Percentiles rank a stretch among this genome's conserved stretches.
phyloP scores from a whole-genome alignment of 179 eudicot genomes.

The Amaranthus tricolor region DNA sequence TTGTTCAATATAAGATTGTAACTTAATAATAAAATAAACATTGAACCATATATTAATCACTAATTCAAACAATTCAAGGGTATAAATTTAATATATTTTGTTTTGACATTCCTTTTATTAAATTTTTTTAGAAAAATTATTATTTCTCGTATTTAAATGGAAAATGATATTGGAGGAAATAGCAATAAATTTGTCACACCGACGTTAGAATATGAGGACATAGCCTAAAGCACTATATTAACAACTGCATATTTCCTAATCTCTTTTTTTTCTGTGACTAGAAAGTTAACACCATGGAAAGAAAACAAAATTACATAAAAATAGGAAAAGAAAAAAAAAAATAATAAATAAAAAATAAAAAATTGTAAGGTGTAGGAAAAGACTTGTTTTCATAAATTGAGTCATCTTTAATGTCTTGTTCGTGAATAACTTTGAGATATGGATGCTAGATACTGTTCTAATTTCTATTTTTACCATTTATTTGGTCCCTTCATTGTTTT shows the following conservation, averaged over 20 bases:
- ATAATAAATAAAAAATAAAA: neutral
- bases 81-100: too few species aligned
- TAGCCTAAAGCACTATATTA: neutral
- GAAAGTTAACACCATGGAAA: neutral
- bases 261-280: neutral
- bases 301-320: neutral
- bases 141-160: too few species aligned
- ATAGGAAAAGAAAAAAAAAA: neutral
- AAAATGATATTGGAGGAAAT: too few species aligned
- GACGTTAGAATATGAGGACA: neutral
- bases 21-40: too few species aligned
- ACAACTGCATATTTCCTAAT: too few species aligned
- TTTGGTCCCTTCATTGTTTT: constrained; percentile 8
- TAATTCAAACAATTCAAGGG: too few species aligned
- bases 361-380: neutral
- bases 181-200: too few species aligned
- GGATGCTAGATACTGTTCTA: constrained; percentile 1
- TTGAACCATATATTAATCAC: too few species aligned
- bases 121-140: too few species aligned
- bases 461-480: constrained; percentile 13
- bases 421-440: neutral
- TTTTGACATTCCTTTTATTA: too few species aligned
- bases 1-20: too few species aligned
- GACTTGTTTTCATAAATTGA: constrained; percentile 17
- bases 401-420: constrained; percentile 13